Percentiles rank a stretch among this genome's conserved stretches.
Conservation (phyloP, 2,329 filamentous ascomycete genomes). For the Fulvia fulva region DNA sequence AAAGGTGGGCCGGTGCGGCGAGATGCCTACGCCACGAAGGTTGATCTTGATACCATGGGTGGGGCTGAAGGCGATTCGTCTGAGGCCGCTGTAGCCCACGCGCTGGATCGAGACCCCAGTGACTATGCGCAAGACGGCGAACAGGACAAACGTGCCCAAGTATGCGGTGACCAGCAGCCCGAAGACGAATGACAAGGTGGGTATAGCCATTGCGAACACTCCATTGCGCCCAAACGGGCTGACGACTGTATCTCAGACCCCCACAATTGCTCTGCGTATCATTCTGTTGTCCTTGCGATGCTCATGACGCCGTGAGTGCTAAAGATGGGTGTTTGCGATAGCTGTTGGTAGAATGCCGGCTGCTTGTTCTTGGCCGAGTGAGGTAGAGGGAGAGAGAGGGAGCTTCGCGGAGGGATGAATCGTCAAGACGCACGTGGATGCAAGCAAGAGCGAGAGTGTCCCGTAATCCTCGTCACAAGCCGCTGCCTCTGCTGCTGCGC, state of each 20-base stretch:
- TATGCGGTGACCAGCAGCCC: constrained; percentile 83
- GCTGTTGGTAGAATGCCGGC: background rate
- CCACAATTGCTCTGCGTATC: background rate
- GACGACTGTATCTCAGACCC: background rate
- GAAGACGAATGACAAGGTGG: constrained; percentile 66
- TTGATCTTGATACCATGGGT: constrained; percentile 86
- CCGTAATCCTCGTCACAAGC: background rate
- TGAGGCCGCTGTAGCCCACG: constrained; percentile 86
- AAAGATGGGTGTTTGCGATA: background rate
- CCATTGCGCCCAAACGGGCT: constrained; percentile 17
- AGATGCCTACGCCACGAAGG: constrained; percentile 81
- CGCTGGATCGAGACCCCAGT: constrained; percentile 95
- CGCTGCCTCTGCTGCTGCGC: background rate
- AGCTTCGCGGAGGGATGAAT: background rate
- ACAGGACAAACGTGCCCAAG: constrained; percentile 85
- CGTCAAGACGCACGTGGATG: background rate
- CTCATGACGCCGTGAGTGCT: background rate
- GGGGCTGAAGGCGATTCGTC: constrained; percentile 84
- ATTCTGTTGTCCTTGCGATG: background rate
- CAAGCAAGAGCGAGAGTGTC: background rate
- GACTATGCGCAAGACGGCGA: constrained; percentile 85
- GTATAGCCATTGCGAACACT: constrained; percentile 38
- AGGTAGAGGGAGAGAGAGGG: background rate
- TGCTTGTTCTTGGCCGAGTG: background rate
- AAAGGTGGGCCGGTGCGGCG: constrained; percentile 89